Evolutionary conservation across 768 basidiomycete species (phyloP).

Genomic region (Rhodotorula paludigena): DNA sequence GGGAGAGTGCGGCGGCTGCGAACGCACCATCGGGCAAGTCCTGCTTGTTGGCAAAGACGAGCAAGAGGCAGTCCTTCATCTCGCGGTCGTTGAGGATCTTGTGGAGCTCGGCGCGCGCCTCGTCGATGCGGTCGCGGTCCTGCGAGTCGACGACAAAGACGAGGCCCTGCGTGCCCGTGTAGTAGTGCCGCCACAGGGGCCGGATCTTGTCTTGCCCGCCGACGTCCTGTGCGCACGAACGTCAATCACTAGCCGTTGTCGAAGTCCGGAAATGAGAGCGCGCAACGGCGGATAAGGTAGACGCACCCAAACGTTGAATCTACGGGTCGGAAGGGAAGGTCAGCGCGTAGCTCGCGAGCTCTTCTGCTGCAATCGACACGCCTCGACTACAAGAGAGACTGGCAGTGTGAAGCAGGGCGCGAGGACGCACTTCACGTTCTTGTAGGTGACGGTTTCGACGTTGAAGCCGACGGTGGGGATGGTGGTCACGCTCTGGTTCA

Average conservation of each 20-base stretch:
- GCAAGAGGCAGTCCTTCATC: slow-evolving; percentile 93
- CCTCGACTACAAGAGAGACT: too few relatives aligned
- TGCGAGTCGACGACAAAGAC: slow-evolving; percentile 98
- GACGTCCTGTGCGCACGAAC: slow-evolving; percentile 52
- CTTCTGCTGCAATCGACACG: too few relatives aligned
- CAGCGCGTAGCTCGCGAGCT: too few relatives aligned
- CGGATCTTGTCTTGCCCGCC: slow-evolving; percentile 99
- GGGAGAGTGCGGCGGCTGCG: neutral
- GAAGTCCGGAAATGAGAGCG: too few relatives aligned
- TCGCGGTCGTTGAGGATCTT: slow-evolving; percentile 93
- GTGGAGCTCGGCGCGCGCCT: slow-evolving; percentile 91
- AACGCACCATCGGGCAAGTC: slow-evolving; percentile 87
- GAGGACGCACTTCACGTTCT: slow-evolving; percentile 60
- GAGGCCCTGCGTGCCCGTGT: slow-evolving; percentile 96
- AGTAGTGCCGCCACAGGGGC: slow-evolving; percentile 97
- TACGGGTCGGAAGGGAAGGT: neutral
- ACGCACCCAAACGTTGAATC: slow-evolving; percentile 51
- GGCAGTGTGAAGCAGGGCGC: neutral
- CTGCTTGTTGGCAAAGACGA: slow-evolving; percentile 99
- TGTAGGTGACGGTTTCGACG: slow-evolving; percentile 98
- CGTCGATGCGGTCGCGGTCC: slow-evolving; percentile 90
- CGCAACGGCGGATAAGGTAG: neutral
- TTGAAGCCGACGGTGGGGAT: slow-evolving; percentile 99
- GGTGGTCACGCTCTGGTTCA: slow-evolving; percentile 97
- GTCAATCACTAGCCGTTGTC: too few relatives aligned